Evolutionary conservation across 768 basidiomycete genomes (phyloP), one percentile per base, ranked within the genome.

Genomic region (Pleurotus ostreatus): DNA sequence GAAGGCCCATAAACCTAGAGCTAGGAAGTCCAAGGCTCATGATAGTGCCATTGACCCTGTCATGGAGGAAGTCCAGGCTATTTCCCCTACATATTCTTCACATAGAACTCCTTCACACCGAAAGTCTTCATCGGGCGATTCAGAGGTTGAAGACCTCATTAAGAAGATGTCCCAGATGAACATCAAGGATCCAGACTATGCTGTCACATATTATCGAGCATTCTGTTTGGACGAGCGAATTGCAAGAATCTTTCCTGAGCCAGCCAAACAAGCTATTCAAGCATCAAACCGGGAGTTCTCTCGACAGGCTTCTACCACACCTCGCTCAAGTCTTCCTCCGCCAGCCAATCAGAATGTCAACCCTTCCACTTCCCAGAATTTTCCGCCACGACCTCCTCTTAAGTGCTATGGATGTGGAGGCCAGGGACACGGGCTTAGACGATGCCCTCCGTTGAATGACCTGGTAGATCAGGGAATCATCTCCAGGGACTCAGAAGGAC

Each of bases 81-180:
- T 26, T 26, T 26, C 26, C 26, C 26, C 26, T 26, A 26, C 26
- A 26, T 26, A 26, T 26, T 26, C 26, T 8, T 26, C 26, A 26
- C 26, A 26, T 26, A 26, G 26, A 26, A 26, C 26, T 26, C 7
- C 26, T 26, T 26, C 3, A 26, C 26, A 26, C 26, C 26, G 26
- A 26, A 26, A 26, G 26, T 26, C 26, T 26, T 26, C 7, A 4
- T 26, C 26, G 5, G 26, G 26, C 26, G 16, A 55, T 45, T 16
- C 40, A 13, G 57, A 55, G 5, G 46, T 55, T 18, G 57, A 58
- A 18, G 15, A 47, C 16, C 23, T 58, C 9, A 55, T 55, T 39
- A 34, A 48, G 40, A 56, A 58, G 25, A 26, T 55, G 30, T 43
- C 44, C n/a, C 11, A 48, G 13, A 15, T 55, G 25, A 57, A 41